Percentiles rank a stretch among this genome's conserved stretches.
Conservation (phyloP, 805 yeast species). For the Lipomyces yamadae region DNA sequence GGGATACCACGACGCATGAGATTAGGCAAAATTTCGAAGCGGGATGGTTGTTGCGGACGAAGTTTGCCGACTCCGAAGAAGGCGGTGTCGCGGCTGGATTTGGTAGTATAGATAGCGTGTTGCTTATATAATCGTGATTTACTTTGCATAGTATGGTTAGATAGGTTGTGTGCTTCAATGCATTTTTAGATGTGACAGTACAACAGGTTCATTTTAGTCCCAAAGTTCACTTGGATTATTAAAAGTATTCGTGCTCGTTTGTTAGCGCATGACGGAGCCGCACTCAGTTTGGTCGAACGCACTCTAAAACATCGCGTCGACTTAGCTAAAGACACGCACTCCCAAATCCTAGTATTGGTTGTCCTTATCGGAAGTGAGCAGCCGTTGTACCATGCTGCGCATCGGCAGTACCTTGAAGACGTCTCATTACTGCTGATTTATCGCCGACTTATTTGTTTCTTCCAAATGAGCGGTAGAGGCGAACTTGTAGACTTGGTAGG, state of each 20-base stretch:
- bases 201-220: too few relatives aligned
- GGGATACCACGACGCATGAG: constrained; percentile 64
- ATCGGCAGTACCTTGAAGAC: not conserved
- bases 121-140: constrained; percentile 48
- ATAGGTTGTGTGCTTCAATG: not conserved
- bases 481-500: constrained; percentile 10
- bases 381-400: not conserved
- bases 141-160: not conserved
- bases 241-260: too few relatives aligned
- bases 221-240: too few relatives aligned
- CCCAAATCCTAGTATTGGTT: not conserved
- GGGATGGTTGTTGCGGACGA: constrained; percentile 88
- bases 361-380: not conserved
- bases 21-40: constrained; percentile 67
- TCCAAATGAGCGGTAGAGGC: constrained; percentile 1
- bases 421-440: not conserved
- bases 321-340: not conserved
- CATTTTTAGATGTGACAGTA: too few relatives aligned
- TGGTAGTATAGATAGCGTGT: constrained; percentile 91
- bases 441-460: not conserved
- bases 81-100: constrained; percentile 99
- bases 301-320: not conserved
- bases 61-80: constrained; percentile 84
- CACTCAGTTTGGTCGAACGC: not conserved
- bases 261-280: not conserved